Conservation (phyloP, 1,139 yeast species). For the Torulaspora pretoriensis region DNA sequence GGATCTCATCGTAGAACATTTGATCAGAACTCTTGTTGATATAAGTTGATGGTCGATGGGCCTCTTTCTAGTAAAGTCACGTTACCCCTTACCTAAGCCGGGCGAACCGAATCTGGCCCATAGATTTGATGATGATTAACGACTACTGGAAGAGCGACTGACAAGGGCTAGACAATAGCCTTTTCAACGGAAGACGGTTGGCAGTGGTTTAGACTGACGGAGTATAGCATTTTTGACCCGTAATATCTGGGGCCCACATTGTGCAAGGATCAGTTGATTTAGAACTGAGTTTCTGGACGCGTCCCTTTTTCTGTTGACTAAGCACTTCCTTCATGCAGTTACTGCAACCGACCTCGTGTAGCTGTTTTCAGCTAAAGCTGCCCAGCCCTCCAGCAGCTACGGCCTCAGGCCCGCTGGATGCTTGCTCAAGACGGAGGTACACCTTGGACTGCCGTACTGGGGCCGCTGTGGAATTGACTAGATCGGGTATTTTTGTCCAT, state of each 20-base stretch:
- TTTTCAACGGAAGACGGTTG: too few species aligned
- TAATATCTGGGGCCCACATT: neutral
- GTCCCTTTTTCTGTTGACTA: neutral
- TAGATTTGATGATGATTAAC: neutral
- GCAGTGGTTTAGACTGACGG: neutral
- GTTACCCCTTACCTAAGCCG: neutral
- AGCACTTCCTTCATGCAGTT: slow-evolving; percentile 31
- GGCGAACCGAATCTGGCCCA: neutral
- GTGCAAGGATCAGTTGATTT: neutral
- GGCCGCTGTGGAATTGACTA: slow-evolving; percentile 52
- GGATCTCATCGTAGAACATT: too few species aligned
- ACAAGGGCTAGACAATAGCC: too few species aligned
- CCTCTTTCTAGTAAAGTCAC: neutral
- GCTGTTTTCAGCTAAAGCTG: slow-evolving; percentile 32
- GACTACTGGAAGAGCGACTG: neutral
- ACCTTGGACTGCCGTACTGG: slow-evolving; percentile 62
- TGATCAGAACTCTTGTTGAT: too few species aligned
- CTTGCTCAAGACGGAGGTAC: slow-evolving; percentile 22
- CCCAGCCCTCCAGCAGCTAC: slow-evolving; percentile 24
- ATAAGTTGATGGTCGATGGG: too few species aligned
- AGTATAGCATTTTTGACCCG: neutral
- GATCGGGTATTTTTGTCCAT: slow-evolving; percentile 56
- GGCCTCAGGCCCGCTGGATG: slow-evolving; percentile 20
- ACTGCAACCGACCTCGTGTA: slow-evolving; percentile 37
- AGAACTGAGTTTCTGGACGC: neutral